Conservation (phyloP, 2,329 filamentous ascomycete species). For the Claviceps maximensis region DNA sequence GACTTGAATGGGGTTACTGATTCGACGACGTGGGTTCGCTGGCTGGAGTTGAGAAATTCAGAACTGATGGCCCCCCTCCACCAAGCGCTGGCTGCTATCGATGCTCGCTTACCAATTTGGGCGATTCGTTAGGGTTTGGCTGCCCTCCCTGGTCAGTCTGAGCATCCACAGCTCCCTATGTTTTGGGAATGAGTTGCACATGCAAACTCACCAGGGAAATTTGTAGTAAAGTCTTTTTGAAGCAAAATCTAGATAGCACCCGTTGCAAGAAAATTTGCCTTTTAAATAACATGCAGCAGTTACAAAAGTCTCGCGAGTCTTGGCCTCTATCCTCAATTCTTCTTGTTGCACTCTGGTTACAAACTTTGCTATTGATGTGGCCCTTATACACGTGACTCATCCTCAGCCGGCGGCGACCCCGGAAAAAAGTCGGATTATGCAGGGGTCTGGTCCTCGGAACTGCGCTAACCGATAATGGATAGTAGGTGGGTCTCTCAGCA, state of each 20-base stretch:
- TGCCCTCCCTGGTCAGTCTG: constrained; percentile 19
- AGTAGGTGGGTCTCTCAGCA: constrained; percentile 5
- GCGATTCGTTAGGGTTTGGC: constrained; percentile 26
- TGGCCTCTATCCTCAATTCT: background rate
- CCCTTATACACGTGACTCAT: background rate
- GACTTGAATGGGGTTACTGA: constrained; percentile 38
- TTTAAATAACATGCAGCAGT: background rate
- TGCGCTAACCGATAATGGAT: constrained; percentile 7
- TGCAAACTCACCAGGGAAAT: background rate
- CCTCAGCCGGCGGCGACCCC: background rate
- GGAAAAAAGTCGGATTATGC: constrained; percentile 10
- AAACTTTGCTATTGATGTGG: background rate
- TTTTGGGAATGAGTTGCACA: background rate
- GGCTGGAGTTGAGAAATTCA: constrained; percentile 33
- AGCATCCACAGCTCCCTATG: background rate
- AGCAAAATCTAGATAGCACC: background rate
- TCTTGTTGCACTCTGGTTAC: background rate
- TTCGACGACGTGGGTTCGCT: constrained; percentile 38
- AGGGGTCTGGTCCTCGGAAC: background rate
- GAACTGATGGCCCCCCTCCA: constrained; percentile 31
- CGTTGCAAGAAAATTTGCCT: background rate
- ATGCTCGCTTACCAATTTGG: constrained; percentile 31
- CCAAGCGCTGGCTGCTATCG: constrained; percentile 23
- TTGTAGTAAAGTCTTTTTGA: too few species aligned
- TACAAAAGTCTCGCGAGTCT: background rate